These are phyloP conservation scores for Corylus heterophylla DNA, from an alignment of 306 rosid species.

Conservation along the genomic window DNA sequence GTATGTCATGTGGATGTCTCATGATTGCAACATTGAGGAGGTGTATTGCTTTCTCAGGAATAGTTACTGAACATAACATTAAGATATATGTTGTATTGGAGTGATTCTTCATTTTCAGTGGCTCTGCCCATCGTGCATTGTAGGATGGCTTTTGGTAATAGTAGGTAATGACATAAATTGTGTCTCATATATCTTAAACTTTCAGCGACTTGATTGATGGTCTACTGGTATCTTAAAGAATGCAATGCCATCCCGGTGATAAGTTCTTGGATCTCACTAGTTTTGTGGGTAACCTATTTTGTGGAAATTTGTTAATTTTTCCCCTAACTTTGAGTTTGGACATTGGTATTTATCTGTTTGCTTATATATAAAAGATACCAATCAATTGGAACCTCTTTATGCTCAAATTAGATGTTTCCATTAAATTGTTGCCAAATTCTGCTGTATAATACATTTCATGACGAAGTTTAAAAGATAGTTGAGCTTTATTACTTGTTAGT, in stretches of 20 bases:
- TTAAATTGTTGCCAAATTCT: background rate
- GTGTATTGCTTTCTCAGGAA: background rate
- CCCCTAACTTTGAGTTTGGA: background rate
- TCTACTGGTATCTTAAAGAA: background rate
- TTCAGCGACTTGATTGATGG: background rate
- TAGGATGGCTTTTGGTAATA: background rate
- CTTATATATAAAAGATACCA: background rate
- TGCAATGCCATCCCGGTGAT: no score
- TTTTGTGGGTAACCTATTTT: background rate
- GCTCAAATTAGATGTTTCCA: background rate
- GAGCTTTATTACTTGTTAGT: constrained; percentile 3
- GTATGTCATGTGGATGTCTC: background rate
- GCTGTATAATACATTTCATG: background rate
- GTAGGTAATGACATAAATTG: background rate
- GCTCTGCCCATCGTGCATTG: background rate
- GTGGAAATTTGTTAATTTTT: background rate
- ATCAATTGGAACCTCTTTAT: background rate
- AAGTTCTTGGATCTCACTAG: background rate
- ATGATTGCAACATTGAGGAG: background rate
- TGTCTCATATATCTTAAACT: background rate
- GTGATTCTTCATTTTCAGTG: background rate
- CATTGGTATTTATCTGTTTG: background rate
- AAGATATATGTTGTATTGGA: background rate
- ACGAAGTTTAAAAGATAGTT: background rate
- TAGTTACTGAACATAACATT: background rate